Conservation (phyloP, 176 grass and related monocot species). For the bread wheat (Triticum aestivum) region IWGSC_CS_RefSeq_v2.1 NC_057801.1:515296372-515296871, state of each 20-base stretch:
- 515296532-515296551: background rate
- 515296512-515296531: constrained; percentile 11
- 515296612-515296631: constrained; percentile 11
- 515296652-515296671: too few relatives aligned
- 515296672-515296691: too few relatives aligned
- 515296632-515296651: background rate
- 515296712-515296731: constrained; percentile 18
- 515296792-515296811: constrained; percentile 73
- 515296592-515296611: background rate
- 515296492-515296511: background rate
- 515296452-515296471: constrained; percentile 3
- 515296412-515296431: constrained; percentile 10
- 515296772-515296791: constrained; percentile 70
- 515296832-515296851: constrained; percentile 35
- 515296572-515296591: background rate
- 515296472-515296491: background rate
- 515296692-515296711: constrained; percentile 19
- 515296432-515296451: background rate
- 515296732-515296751: constrained; percentile 60
- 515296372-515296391: background rate
- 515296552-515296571: background rate
- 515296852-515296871: background rate
- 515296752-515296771: constrained; percentile 30
- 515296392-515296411: background rate
- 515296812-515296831: constrained; percentile 46